Evolutionary conservation across 805 yeast genomes (phyloP), one percentile per base, ranked within the genome.

Genomic region (Yamadazyma scolyti): DNA sequence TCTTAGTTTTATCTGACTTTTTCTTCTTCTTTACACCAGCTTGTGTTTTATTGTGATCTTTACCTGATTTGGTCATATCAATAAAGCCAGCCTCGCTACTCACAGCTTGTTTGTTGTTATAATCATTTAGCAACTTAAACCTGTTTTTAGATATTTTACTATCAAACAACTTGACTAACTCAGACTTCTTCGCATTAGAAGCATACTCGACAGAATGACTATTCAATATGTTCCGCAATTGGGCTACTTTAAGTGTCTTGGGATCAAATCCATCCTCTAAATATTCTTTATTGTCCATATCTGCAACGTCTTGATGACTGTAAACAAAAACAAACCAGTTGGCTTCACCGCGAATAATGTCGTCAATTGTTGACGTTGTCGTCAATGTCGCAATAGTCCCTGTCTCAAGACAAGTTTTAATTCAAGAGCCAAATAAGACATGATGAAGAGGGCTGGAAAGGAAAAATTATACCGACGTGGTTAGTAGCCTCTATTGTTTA

Each of bases 181-280:
- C 77, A 5, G 73, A 58, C 54, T 90, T 90, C 50, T 79, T 84
- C 5, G 88, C 80, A 27, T 71, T 63, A 1, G 82, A 61, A 0
- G 82, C 70, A 48, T 68, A 79, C 2, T 58, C 54, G n/a, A 89
- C 64, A n/a, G 73, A 68, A 49, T 86, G 73, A 33, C 74, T 79
- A 9, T 66, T 56, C 31, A 90, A 63, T 14, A 86, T 68, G 14
- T 77, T 71, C 46, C 93, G 71, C 48, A 90, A 65, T 37, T 83
- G 76, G 3, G 88, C 76, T 14, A 85, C 79, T 30, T 77, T 82
- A 42, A 82, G 61, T 23, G 68, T 61, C 16, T 68, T 59, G 5
- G 90, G 82, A 50, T 87, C 79, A 54, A 84, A 86, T n/a, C 57
- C 55, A 20, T 48, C 50, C 28, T 46, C 44, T 16, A 52, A 42